Evolutionary conservation across 139 green algal genomes (phyloP), one percentile per base, ranked within the genome.

Genomic region (Volvox reticuliferus): DNA sequence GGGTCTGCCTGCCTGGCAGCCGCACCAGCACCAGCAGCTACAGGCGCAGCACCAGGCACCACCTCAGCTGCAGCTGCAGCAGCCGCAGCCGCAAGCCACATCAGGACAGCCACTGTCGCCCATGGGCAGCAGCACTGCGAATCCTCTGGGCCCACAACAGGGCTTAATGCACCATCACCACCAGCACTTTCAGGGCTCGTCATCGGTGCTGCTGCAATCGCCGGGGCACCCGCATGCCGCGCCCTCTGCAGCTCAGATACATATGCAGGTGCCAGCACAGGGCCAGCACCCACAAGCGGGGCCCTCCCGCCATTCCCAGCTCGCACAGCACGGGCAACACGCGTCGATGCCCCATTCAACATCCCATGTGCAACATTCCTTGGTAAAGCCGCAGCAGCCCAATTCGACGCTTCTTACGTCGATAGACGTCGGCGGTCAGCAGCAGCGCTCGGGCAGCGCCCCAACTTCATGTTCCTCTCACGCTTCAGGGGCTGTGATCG

Each of bases 381-480:
- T 61, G 69, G 14, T 61, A 68, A 73, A 55, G 78, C 6, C 17
- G 37, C 78, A 65, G 78, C 78, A 65, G 36, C 78, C 75, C 75
- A 81, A 35, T 24, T 21, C 32, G 17, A 17, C 35, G 78, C 78
- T 68, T 1, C 16, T 67, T 37, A 37, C 33, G 36, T 22, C 12
- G 0, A 32, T 84, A 13, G 37, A 84, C 21, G 30, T 84, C 37
- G 17, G 37, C 21, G 37, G 37, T 17, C 36, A 68, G 78, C 79
- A 71, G 79, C 79, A 86, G 79, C 79, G 71, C 19, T 16, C 79
- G 28, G 79, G 78, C 78, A 84, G 78, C 78, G 37, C 13, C 12
- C 78, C 36, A 22, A 44, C 36, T 1, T 84, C 75, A 33, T 61
- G 32, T 24, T 55, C 75, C 16, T 55, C 75, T 17, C 71, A 79